A percentile compares a stretch with the other conserved stretches of the same genome.
These are phyloP conservation scores for Bidens hawaiensis DNA, from an alignment of 140 eudicot genomes.

Conservation along the genomic window DNA sequence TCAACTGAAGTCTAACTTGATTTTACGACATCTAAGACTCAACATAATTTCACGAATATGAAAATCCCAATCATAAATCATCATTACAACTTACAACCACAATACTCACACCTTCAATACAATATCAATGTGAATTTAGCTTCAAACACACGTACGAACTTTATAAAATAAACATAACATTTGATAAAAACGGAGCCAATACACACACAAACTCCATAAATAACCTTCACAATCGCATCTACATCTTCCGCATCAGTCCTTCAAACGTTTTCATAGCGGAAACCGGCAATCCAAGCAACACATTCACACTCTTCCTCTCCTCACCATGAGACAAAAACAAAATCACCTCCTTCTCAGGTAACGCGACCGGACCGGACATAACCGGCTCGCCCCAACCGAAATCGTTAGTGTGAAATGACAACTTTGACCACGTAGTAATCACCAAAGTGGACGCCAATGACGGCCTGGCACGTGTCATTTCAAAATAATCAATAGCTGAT, in stretches of 20 bases:
- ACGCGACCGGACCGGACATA: constrained; percentile 66
- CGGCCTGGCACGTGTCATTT: constrained; percentile 72
- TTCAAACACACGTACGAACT: too few species aligned
- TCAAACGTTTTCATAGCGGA: constrained; percentile 69
- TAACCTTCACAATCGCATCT: constrained; percentile 8
- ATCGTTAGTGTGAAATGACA: too few species aligned
- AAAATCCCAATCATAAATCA: not conserved
- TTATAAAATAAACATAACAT: not conserved
- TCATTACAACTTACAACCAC: not conserved
- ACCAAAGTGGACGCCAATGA: constrained; percentile 59
- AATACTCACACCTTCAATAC: not conserved
- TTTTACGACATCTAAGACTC: too few species aligned
- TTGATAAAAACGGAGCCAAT: not conserved
- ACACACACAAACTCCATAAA: constrained; percentile 14
- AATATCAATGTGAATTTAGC: not conserved
- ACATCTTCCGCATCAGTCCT: constrained; percentile 43
- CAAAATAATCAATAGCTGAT: constrained; percentile 75
- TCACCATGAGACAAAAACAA: constrained; percentile 68
- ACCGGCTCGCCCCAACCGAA: constrained; percentile 84
- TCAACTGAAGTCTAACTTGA: too few species aligned
- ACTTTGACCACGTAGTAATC: too few species aligned
- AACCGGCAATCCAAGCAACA: too few species aligned
- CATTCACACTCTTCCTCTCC: constrained; percentile 54
- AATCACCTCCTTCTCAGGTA: constrained; percentile 72
- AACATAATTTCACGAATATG: not conserved